Evolutionary conservation across 1,284 basidiomycete genomes (phyloP).

Genomic region (Cryptococcus floricola): DNA sequence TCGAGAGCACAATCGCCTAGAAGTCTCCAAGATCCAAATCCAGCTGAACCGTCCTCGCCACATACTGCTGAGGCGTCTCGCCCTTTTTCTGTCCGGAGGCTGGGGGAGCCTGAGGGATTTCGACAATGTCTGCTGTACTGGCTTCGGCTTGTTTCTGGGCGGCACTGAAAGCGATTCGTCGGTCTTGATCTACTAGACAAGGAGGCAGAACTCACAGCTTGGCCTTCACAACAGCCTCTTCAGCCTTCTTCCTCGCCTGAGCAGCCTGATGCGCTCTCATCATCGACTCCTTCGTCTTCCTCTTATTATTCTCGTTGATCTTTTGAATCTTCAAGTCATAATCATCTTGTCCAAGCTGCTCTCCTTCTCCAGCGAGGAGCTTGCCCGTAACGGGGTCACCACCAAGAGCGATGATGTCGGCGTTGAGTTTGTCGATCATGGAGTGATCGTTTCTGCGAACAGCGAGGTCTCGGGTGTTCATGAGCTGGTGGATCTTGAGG

Average conservation of each 20-base stretch:
- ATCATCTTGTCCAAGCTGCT: slow-evolving; percentile 36
- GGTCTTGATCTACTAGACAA: neutral
- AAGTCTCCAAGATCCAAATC: slow-evolving; percentile 52
- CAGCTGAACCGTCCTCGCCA: slow-evolving; percentile 48
- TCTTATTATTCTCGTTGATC: slow-evolving; percentile 84
- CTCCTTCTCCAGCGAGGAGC: neutral
- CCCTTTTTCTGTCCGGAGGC: slow-evolving; percentile 35
- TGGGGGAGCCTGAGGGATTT: slow-evolving; percentile 16
- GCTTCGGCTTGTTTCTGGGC: neutral
- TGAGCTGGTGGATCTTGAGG: slow-evolving; percentile 52
- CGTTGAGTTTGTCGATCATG: slow-evolving; percentile 61
- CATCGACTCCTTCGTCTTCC: slow-evolving; percentile 71
- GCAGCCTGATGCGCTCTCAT: slow-evolving; percentile 69
- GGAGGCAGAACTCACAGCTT: slow-evolving; percentile 21
- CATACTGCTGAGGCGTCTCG: slow-evolving; percentile 44
- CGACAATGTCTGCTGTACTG: slow-evolving; percentile 8
- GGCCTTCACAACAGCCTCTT: slow-evolving; percentile 40
- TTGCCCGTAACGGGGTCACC: slow-evolving; percentile 29
- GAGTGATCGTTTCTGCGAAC: slow-evolving; percentile 62
- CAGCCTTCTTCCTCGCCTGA: slow-evolving; percentile 61
- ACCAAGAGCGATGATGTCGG: slow-evolving; percentile 59
- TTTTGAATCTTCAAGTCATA: slow-evolving; percentile 61
- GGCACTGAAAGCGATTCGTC: neutral
- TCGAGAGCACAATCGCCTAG: slow-evolving; percentile 10
- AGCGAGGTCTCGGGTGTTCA: slow-evolving; percentile 62